Percentiles rank a stretch among this genome's conserved stretches.
Conservation (phyloP, 1,139 yeast species). For the Scheffersomyces segobiensis region DNA sequence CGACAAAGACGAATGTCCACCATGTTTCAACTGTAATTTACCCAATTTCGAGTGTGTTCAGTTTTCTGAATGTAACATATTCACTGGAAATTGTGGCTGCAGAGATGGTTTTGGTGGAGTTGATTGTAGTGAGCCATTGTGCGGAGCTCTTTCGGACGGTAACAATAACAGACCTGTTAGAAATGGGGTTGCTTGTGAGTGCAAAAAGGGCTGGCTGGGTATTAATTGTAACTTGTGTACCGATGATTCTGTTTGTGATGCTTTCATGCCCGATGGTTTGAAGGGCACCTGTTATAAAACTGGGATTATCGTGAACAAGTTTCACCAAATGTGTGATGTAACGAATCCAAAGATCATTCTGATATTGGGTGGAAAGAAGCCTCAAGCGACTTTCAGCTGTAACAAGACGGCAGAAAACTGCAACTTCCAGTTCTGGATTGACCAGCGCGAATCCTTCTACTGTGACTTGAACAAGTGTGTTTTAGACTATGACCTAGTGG, state of each 20-base stretch:
- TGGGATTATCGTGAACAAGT: conserved; percentile 80
- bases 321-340: conserved; percentile 93
- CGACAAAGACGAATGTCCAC: conserved; percentile 62
- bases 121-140: conserved; percentile 86
- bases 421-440: conserved; percentile 96
- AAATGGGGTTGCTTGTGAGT: conserved; percentile 56
- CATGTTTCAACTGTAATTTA: conserved; percentile 90
- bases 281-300: conserved; percentile 86
- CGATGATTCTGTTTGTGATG: conserved; percentile 71
- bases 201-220: conserved; percentile 89
- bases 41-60: conserved; percentile 92
- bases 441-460: conserved; percentile 81
- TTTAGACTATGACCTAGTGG: conserved; percentile 61
- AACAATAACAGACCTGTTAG: conserved; percentile 63
- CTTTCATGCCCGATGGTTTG: conserved; percentile 85
- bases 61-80: conserved; percentile 81
- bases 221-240: conserved; percentile 88
- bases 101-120: conserved; percentile 91
- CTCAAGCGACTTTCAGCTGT: conserved; percentile 93
- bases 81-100: conserved; percentile 90
- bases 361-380: conserved; percentile 75
- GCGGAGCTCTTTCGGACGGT: conserved; percentile 77
- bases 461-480: conserved; percentile 78
- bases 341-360: conserved; percentile 83
- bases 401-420: conserved; percentile 65